Base-by-base conservation (phyloP, 805 yeast genomes). In the Metschnikowia continentalis region DNA sequence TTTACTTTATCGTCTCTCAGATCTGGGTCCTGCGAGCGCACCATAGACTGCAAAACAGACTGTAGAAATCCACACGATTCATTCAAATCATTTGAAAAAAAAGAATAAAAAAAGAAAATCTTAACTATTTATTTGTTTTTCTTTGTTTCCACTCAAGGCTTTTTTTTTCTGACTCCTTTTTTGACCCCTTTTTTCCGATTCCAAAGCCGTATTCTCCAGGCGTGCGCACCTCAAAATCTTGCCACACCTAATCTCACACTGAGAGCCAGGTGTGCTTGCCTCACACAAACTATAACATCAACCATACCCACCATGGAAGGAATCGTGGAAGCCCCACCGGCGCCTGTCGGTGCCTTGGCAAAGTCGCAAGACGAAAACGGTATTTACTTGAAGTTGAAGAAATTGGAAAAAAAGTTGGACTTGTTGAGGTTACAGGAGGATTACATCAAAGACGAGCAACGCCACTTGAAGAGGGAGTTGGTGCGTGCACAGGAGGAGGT, bases 401-500 rank as follows among this genome's bases (percentile, higher is more conserved):
- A 83, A 65, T 78, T 94, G 56, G 96, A 95, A 66, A 90, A 91
- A 59, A 96, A 92, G 65, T 79, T 88, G 62, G 97, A 92, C 60
- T 75, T 94, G 47, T 73, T 94, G 55, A 72, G 80, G 53, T 76
- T 94, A 57, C 99, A 94, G 70, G 99, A 94, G 68, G 97, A 91
- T 53, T 95, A 92, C 69, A 90, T 94, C 66, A 94, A 95, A 65
- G 99, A 94, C 68, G 99, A 94, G 69, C 97, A 91, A 66, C 94
- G 97, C 65, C 96, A 92, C 71, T 78, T 94, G 68, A 91, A 90
- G 64, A 81, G 97, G 58, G 99, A 94, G 74, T 79, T 94, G 50
- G 84, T 91, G 44, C 84, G 97, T 62, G 99, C 99, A 2, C 98
- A 95, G 69, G 99, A 94, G 69, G 99, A 94, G 72, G 99, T 94